Base-by-base conservation (phyloP, 2,329 filamentous ascomycete species). In the Sporothrix globosa region DNA sequence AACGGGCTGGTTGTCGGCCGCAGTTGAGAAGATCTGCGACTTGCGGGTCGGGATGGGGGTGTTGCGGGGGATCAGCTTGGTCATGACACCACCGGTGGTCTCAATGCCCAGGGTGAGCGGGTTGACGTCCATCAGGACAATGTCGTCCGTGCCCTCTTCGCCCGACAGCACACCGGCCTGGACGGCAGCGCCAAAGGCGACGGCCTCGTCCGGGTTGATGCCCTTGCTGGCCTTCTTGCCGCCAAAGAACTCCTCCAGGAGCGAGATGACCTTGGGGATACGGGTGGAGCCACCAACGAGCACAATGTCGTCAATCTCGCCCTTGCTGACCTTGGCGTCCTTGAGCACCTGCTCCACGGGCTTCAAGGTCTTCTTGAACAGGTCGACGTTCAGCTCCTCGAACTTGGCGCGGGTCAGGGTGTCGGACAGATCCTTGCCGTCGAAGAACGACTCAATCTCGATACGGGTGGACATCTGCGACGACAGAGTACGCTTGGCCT, bases 301-400 rank as follows among this genome's bases (percentile, higher is more conserved):
- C 75, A 99, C 96, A 76, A 99, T 97, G 81, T 98, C 96, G 78
- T 97, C 90, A 77, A 99, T 88, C 77, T 98, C 94, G 73, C 83
- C 84, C 91, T 97, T 98, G 90, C 95, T 95, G 78, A 97, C 87
- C 87, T 97, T 97, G 81, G 94, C 93, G 77, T 98, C 96, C 87
- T 97, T 97, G 80, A 99, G 88, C 76, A 98, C 96, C 88, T 97
- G 94, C 86, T 98, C 93, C 76, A 98, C 96, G 71, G 96, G 95
- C 90, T 97, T 97, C 75, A 98, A 89, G 71, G 96, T 98, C 89
- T 96, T 97, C 91, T 97, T 97, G 91, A 98, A 98, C 73, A 98
- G 90, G 79, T 98, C 95, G 77, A 94, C 94, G 91, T 98, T 98
- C 78, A 98, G 89, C 85, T 98, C 95, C 85, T 99, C 96, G 79